Conservation (phyloP, 2,329 filamentous ascomycete species). For the Aspergillus tubingensis region DNA sequence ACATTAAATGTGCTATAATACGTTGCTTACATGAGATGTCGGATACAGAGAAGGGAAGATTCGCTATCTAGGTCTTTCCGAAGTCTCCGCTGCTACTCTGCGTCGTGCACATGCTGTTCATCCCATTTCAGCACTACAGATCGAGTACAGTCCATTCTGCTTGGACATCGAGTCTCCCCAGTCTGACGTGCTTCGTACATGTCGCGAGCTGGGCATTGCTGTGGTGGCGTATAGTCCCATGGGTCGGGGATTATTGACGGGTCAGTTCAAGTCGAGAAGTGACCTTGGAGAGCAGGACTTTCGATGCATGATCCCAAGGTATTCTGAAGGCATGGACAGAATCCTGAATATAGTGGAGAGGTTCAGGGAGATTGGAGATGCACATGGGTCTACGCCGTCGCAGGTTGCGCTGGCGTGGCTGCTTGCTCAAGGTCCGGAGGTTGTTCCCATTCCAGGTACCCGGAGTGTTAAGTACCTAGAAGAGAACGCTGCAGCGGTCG, state of each 20-base stretch:
- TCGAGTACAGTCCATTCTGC: conserved; percentile 55
- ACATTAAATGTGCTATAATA: no score
- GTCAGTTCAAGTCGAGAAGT: conserved; percentile 47
- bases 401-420: conserved; percentile 67
- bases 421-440: conserved; percentile 43
- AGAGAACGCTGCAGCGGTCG: conserved; percentile 5
- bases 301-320: conserved; percentile 51
- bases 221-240: conserved; percentile 63
- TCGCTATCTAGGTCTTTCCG: conserved; percentile 51
- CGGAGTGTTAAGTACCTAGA: not conserved
- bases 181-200: conserved; percentile 55
- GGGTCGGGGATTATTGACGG: conserved; percentile 60
- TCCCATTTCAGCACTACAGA: conserved; percentile 52
- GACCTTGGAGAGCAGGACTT: conserved; percentile 54
- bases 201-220: conserved; percentile 59
- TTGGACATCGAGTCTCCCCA: conserved; percentile 50
- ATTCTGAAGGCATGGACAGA: conserved; percentile 52
- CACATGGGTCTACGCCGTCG: conserved; percentile 57
- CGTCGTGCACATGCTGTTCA: conserved; percentile 53
- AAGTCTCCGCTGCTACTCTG: conserved; percentile 47
- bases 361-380: conserved; percentile 52
- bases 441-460: conserved; percentile 13
- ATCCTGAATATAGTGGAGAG: conserved; percentile 56
- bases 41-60: conserved; percentile 49
- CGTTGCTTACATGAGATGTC: no score